These are phyloP conservation scores for Pilaira anomala DNA, from an alignment of 192 early-diverging fungal species.

Conservation along the genomic window DNA sequence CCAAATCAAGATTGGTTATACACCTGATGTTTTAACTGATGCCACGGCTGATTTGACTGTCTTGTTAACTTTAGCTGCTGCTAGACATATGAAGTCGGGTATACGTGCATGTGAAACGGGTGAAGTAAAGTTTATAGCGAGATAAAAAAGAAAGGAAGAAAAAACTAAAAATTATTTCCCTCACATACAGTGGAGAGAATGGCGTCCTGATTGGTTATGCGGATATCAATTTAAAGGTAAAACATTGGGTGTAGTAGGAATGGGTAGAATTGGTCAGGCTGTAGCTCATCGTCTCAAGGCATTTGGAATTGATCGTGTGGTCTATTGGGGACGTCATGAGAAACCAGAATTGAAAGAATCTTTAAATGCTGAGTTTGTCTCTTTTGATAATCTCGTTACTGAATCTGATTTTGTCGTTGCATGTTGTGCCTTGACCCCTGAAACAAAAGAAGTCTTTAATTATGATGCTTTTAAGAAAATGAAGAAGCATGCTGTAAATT, in stretches of 20 bases:
- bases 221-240: constrained; percentile 75
- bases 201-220: constrained; percentile 63
- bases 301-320: constrained; percentile 63
- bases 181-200: constrained; percentile 50
- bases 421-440: constrained; percentile 69
- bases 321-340: constrained; percentile 60
- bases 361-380: constrained; percentile 47
- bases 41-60: constrained; percentile 81
- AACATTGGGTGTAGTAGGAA: constrained; percentile 79
- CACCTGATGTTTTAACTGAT: constrained; percentile 85
- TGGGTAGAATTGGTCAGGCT: constrained; percentile 78
- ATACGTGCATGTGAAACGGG: constrained; percentile 42
- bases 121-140: constrained; percentile 29
- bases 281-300: constrained; percentile 65
- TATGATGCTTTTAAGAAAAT: constrained; percentile 61
- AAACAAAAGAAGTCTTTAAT: constrained; percentile 73
- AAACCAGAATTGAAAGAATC: constrained; percentile 46
- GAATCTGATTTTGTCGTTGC: constrained; percentile 73
- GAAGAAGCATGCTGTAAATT: constrained; percentile 56
- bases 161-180: not conserved
- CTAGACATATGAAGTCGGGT: constrained; percentile 64
- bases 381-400: constrained; percentile 57
- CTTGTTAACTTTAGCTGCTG: constrained; percentile 67
- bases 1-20: constrained; percentile 66
- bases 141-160: too few species aligned